Percentiles rank a stretch among this genome's conserved stretches.
phyloP scores from a whole-genome alignment of 345 rosid genomes.

The Salix exigua region DNA sequence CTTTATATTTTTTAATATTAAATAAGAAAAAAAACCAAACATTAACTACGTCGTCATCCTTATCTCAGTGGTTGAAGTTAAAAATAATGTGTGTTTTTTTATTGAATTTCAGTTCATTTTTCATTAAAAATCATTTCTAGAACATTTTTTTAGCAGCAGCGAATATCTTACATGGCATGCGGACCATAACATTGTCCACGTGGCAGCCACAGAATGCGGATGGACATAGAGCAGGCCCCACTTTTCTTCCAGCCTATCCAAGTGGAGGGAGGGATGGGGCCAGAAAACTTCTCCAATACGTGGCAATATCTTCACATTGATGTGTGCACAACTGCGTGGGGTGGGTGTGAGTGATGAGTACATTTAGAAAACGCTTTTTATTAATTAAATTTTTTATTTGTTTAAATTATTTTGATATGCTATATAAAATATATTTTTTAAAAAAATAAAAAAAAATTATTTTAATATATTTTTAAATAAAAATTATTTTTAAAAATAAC shows the following conservation, averaged over 20 bases:
- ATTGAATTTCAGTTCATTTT: too few relatives aligned
- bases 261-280: constrained; percentile 8
- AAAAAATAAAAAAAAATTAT: too few relatives aligned
- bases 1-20: neutral
- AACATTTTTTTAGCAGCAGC: neutral
- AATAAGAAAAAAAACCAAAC: neutral
- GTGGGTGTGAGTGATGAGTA: neutral
- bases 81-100: too few relatives aligned
- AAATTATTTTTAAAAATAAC: too few relatives aligned
- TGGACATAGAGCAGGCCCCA: constrained; percentile 9
- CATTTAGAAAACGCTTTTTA: too few relatives aligned
- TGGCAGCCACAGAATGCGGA: constrained; percentile 15
- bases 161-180: neutral
- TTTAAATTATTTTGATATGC: too few relatives aligned
- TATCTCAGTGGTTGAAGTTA: neutral
- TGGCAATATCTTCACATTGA: constrained; percentile 22
- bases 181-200: constrained; percentile 2
- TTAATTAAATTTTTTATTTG: too few relatives aligned
- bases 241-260: constrained; percentile 9
- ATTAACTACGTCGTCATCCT: neutral
- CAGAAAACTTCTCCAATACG: neutral
- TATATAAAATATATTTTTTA: too few relatives aligned
- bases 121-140: too few relatives aligned
- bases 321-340: constrained; percentile 20
- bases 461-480: too few relatives aligned